Base-by-base conservation (phyloP, 768 basidiomycete species). In the Lanmaoa rubissima region DNA sequence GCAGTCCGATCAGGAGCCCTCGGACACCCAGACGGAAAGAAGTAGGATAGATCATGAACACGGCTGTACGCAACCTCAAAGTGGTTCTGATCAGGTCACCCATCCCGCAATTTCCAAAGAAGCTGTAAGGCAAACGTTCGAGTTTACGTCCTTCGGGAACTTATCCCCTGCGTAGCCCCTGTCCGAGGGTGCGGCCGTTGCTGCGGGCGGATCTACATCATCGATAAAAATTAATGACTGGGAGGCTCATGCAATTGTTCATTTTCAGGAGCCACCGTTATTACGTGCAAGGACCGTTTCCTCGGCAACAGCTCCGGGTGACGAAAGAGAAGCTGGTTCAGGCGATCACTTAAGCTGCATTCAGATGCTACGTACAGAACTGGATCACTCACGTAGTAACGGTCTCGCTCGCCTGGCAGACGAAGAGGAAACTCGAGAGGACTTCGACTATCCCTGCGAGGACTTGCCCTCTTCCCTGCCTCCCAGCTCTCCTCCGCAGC, bases 401-500 rank as follows among this genome's bases (percentile, higher is more conserved):
- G n/a, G 40, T 42, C 14, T 32, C 24, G 7, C 38, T 24, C 16
- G 2, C 40, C 35, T 31, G 16, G 38, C 17, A 11, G 48, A 61
- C 38, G 60, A 61, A 28, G 54, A 50, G 10, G 36, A 55, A 32
- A 16, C 12, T 28, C 45, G 43, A 43, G 58, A 53, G 19, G 51
- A 56, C 13, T 10, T 51, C 5, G 58, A 54, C 47, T 39, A 45
- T 53, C n/a, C 43, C 3, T 48, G 16, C 53, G 58, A 59, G 1
- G 49, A 63, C 13, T 26, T 58, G 21, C 48, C 40, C 3, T 69
- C 69, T 51, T 67, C 69, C 45, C 55, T 61, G 13, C 71, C 64
- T 36, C 80, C 79, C 28, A 78, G 75, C 57, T 84, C 82, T 59
- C 81, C 82, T 48, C 61, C 66, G 9, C 65, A 67, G 17, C n/a